Evolutionary conservation across 495 filamentous ascomycete genomes (phyloP), one percentile per base, ranked within the genome.

Genomic region (Chaetomium fimeti): DNA sequence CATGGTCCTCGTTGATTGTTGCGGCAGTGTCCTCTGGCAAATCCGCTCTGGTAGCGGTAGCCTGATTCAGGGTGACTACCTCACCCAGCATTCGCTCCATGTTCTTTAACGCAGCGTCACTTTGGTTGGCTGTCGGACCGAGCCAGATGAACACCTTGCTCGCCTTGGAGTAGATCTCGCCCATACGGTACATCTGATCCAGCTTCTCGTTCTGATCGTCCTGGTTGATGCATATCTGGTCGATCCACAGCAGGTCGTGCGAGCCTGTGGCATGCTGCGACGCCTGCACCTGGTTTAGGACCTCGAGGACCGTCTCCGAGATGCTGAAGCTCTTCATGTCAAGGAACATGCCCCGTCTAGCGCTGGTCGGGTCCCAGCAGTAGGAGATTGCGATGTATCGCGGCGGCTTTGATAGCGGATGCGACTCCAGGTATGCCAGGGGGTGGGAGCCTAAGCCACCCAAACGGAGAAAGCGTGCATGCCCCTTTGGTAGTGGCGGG

Each of bases 151-250:
- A 49, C 20, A 49, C 47, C 22, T 49, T 49, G n/a, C 20, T 20
- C 47, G 47, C 47, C 20, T 25, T 49, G 47, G n/a, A 12, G 47
- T 49, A 49, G 7, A 49, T 49, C 47, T 49, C 47, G n/a, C 47
- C 47, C 47, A 49, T 49, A 20, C 47, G 47, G 47, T 49, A 49
- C 18, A 49, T 49, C 20, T 49, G 47, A 49, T 49, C 47, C 20
- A 49, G 47, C 20, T 49, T 49, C 47, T 49, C 47, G 20, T 25
- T 25, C n/a, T 20, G 47, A 24, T 49, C 47, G 47, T 24, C 47
- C 9, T 49, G 47, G 47, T 49, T 49, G 20, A 49, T 49, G 47
- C 47, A 49, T 3, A 49, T 49, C 47, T 49, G 47, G 47, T 49
- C 47, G 47, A 49, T 24, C 47, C 47, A 49, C 4, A 49, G 47